Evolutionary conservation across 2,329 filamentous ascomycete species (phyloP), one percentile per base, ranked within the genome.

Genomic region (Arachnopeziza araneosa): DNA sequence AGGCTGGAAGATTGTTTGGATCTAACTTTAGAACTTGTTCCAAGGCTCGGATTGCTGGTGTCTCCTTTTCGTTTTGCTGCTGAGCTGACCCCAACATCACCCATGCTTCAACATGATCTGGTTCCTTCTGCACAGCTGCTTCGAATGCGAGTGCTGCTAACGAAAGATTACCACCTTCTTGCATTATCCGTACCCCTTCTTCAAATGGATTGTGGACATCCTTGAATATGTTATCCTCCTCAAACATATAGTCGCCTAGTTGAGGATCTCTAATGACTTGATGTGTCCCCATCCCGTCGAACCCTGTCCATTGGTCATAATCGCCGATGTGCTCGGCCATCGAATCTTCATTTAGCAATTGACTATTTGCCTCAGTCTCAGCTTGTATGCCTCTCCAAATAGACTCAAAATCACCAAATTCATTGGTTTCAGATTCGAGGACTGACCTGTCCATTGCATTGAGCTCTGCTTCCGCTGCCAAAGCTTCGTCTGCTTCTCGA

Each of bases 41-140:
- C 62, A 98, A 80, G 2, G 95, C 95, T 36, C 95, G 88, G 66
- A 99, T 97, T 1, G 95, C 95, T 0, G 95, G 93, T 9, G 91
- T 89, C 75, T 99, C 95, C 78, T 99, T 99, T 75, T 99, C 95
- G 75, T 99, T 99, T 74, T 99, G 95, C 22, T 95, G 95, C 76
- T 99, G 95, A 21, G 93, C 90, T 57, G 89, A 88, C 57, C 95
- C 95, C 32, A 99, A 84, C 69, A 92, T 88, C 10, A 93, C 91
- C 95, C 95, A 99, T 2, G 95, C 95, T 58, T 96, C 90, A 48
- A 93, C 86, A 73, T 98, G 93, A 58, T 88, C 81, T 0, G 91
- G 85, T 63, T 96, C 86, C 76, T 93, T 92, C 74, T 97, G 93
- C 5, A 93, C 91, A 1, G 95, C 95, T 21, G 95, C 92, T 76